Evolutionary conservation across 345 rosid species (phyloP).

Genomic region (Corymbia maculata): DNA sequence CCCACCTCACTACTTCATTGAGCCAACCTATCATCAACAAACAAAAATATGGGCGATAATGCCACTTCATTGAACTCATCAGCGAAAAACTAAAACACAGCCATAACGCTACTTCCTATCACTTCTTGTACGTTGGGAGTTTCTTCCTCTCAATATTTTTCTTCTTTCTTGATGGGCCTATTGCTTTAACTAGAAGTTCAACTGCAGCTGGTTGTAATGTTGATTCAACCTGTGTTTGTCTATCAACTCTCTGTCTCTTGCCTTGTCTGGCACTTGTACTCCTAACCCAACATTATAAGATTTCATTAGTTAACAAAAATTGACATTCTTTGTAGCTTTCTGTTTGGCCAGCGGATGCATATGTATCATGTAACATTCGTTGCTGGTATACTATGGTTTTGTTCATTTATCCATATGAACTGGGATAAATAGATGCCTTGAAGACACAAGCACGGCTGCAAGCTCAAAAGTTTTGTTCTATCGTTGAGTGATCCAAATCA

Average conservation of each 20-base stretch:
- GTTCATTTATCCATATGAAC: not conserved
- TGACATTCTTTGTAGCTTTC: not conserved
- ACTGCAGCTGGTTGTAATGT: too few relatives aligned
- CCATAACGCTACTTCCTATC: not conserved
- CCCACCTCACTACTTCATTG: fast-evolving
- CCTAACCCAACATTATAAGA: too few relatives aligned
- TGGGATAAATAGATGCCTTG: not conserved
- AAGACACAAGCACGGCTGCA: not conserved
- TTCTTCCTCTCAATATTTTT: not conserved
- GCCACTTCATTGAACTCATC: not conserved
- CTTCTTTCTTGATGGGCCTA: not conserved
- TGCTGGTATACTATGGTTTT: not conserved
- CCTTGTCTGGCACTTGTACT: too few relatives aligned
- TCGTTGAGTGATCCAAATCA: not conserved
- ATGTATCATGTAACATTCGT: not conserved
- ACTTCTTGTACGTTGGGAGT: not conserved
- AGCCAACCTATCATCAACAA: not conserved
- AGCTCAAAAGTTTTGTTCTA: not conserved
- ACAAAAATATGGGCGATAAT: fast-evolving
- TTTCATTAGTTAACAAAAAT: too few relatives aligned
- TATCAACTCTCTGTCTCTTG: too few relatives aligned
- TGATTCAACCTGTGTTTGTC: too few relatives aligned
- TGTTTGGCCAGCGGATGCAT: not conserved
- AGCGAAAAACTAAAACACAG: not conserved
- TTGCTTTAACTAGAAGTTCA: not conserved